Evolutionary conservation across 1,139 yeast species (phyloP).

Genomic region (Blastobotrys illinoisensis): DNA sequence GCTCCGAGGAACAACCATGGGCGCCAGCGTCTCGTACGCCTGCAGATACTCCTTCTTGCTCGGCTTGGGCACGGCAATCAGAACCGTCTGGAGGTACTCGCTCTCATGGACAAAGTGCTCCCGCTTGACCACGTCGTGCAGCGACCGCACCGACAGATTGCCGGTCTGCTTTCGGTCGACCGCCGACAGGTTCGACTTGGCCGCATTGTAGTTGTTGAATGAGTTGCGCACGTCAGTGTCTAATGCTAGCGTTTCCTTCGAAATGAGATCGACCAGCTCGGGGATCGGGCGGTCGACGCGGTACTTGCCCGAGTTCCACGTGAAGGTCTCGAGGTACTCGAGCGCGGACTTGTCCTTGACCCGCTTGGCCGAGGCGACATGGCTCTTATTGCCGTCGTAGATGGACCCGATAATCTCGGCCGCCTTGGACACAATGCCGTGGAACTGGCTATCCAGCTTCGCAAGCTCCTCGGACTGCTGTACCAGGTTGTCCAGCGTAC

Average conservation of each 20-base stretch:
- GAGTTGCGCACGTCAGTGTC: constrained; percentile 77
- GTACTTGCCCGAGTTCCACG: constrained; percentile 85
- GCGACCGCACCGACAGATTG: constrained; percentile 81
- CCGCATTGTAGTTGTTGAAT: constrained; percentile 66
- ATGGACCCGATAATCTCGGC: constrained; percentile 61
- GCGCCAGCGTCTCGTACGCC: constrained; percentile 68
- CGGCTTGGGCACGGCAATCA: constrained; percentile 80
- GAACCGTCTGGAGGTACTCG: constrained; percentile 76
- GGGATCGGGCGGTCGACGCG: constrained; percentile 78
- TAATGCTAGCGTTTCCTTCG: constrained; percentile 72
- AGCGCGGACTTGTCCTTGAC: constrained; percentile 43
- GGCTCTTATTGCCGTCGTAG: constrained; percentile 42
- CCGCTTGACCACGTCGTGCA: constrained; percentile 82
- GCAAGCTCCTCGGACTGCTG: constrained; percentile 84
- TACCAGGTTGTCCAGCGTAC: constrained; percentile 87
- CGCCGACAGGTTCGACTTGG: constrained; percentile 76
- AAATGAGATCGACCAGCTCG: constrained; percentile 63
- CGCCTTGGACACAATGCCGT: constrained; percentile 61
- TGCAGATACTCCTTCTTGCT: constrained; percentile 54
- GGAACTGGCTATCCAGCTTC: constrained; percentile 73
- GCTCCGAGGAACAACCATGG: constrained; percentile 88
- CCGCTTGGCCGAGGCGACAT: constrained; percentile 43
- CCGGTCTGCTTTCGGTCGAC: constrained; percentile 91
- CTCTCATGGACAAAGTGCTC: constrained; percentile 80
- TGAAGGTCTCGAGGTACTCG: constrained; percentile 64